Evolutionary conservation across 805 yeast species (phyloP).

Genomic region (Nakazawaea ernobii): DNA sequence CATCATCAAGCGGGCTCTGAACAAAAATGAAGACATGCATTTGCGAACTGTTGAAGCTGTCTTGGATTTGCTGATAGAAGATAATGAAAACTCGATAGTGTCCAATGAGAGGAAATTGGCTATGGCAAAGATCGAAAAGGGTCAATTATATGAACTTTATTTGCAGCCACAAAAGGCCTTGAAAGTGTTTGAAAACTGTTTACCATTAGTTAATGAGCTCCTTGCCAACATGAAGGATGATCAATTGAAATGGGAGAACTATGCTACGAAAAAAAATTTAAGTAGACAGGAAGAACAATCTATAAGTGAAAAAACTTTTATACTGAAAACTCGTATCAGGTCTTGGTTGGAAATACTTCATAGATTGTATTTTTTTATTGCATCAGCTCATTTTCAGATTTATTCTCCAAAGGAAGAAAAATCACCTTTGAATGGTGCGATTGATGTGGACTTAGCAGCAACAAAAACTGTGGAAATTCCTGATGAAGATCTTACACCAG

Average conservation of each 20-base stretch:
- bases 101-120: constrained; percentile 44
- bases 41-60: constrained; percentile 61
- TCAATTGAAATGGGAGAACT: constrained; percentile 8
- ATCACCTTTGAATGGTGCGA: constrained; percentile 12
- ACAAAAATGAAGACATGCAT: constrained; percentile 15
- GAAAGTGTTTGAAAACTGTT: constrained; percentile 34
- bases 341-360: constrained; percentile 60
- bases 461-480: constrained; percentile 9
- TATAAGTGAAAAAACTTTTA: background rate
- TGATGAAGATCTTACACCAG: constrained; percentile 18
- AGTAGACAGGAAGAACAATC: background rate
- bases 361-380: constrained; percentile 72
- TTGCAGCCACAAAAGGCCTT: constrained; percentile 49
- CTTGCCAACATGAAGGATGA: constrained; percentile 15
- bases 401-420: constrained; percentile 24
- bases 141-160: constrained; percentile 60
- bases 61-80: constrained; percentile 54
- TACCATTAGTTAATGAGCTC: constrained; percentile 25
- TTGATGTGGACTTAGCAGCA: constrained; percentile 12
- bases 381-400: constrained; percentile 62
- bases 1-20: constrained; percentile 3
- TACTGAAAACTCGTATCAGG: constrained; percentile 30
- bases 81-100: constrained; percentile 43
- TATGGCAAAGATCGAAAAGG: constrained; percentile 47
- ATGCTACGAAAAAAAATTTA: background rate